Evolutionary conservation across 345 rosid species (phyloP), one percentile per base, ranked within the genome.

Genomic region (Hibiscus mutabilis): DNA sequence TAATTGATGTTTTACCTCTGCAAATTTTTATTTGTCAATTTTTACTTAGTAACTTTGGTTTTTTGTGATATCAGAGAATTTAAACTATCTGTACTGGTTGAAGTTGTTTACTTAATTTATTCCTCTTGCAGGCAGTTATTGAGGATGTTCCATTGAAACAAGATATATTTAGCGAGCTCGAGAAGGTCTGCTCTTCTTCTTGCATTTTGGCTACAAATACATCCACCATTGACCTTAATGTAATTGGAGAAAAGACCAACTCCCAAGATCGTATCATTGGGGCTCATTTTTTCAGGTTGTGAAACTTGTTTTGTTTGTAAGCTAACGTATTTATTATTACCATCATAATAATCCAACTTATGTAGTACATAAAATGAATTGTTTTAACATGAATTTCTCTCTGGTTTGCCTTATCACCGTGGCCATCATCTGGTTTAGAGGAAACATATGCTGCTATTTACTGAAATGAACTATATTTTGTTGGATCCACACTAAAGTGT

Each of bases 281-380:
- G 10, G 99, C 97, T 29, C 97, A 90, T 74, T 95, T 95, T 86
- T 95, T 95, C 90, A 95, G 99, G 99, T 90, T 73, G 25, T 59
- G 19, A 55, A 72, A 11, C 59, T 52, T 29, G 24, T 61, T 57
- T 13, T n/a, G 6, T 0, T 76, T 57, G 53, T 27, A 27, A 11
- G 16, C 25, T 24, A 11, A 60, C 65, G 3, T 60, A 33, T 25
- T 49, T 14, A 9, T 21, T 14, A 60, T 60, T 71, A 40, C n/a
- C n/a, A n/a, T n/a, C n/a, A n/a, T n/a, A n/a, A n/a, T n/a, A n/a
- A n/a, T n/a, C n/a, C n/a, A n/a, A n/a, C n/a, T n/a, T n/a, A n/a
- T n/a, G n/a, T n/a, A n/a, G n/a, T n/a, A n/a, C n/a, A n/a, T n/a
- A n/a, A n/a, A n/a, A n/a, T 64, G 25, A 22, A 14, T 18, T 63